phyloP scores from a whole-genome alignment of 768 basidiomycete species.

The Lentinula raphanica region DNA sequence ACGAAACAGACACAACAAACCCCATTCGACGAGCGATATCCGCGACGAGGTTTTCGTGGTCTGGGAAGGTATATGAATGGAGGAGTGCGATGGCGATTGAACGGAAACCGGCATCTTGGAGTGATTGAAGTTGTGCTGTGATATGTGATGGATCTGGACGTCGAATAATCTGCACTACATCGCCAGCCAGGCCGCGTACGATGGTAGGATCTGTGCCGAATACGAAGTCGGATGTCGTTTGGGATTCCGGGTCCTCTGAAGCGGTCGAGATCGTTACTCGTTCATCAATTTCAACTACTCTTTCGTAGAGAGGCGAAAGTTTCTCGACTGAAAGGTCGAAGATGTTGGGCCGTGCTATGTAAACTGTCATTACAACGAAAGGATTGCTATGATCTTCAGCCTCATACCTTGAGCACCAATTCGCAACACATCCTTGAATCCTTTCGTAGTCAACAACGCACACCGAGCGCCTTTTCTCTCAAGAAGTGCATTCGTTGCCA shows the following conservation, averaged over 20 bases:
- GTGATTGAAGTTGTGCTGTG: conserved; percentile 24
- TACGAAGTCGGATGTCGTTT: not conserved
- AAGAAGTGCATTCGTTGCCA: conserved; percentile 18
- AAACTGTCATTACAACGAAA: conserved; percentile 32
- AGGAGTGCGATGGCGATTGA: conserved; percentile 36
- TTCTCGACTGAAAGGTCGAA: conserved; percentile 66
- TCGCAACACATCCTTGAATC: conserved; percentile 30
- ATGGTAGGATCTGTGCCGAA: not conserved
- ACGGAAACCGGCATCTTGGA: conserved; percentile 31
- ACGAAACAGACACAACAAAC: conserved; percentile 38
- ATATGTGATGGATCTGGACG: conserved; percentile 23
- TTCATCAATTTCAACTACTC: conserved; percentile 39
- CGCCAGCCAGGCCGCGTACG: conserved; percentile 28
- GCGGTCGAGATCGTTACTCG: conserved; percentile 52
- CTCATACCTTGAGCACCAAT: conserved; percentile 23
- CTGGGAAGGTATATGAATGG: conserved; percentile 37
- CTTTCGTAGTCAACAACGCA: not conserved
- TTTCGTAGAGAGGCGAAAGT: conserved; percentile 27
- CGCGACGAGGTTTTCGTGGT: conserved; percentile 35
- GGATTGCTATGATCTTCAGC: conserved; percentile 27
- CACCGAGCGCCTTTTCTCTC: conserved; percentile 14
- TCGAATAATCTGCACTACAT: conserved; percentile 32
- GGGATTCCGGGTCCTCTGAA: conserved; percentile 53
- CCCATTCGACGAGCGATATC: conserved; percentile 31
- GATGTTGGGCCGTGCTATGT: conserved; percentile 45